These are phyloP conservation scores for Aspergillus tamarii DNA, from an alignment of 2,329 filamentous ascomycete species.

Conservation along the genomic window DNA sequence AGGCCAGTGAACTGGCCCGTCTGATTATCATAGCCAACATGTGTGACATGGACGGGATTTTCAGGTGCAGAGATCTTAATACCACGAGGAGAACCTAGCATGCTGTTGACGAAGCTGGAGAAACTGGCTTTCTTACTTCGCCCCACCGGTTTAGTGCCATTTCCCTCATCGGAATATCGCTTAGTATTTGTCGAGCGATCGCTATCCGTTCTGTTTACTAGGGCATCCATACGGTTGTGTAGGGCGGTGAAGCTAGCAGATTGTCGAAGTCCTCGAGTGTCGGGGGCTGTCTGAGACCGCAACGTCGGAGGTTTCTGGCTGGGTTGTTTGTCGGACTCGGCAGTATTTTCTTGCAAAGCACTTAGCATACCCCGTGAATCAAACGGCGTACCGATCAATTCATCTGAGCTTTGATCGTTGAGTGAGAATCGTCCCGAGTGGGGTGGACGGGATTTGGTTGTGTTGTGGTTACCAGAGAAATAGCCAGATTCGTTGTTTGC, in stretches of 20 bases:
- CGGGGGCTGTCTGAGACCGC: slow-evolving; percentile 56
- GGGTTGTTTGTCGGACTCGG: slow-evolving; percentile 36
- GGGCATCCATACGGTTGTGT: slow-evolving; percentile 55
- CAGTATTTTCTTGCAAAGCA: slow-evolving; percentile 45
- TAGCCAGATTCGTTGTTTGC: slow-evolving; percentile 35
- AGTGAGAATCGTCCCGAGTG: slow-evolving; percentile 41
- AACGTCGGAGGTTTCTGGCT: slow-evolving; percentile 48
- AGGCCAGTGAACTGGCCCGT: slow-evolving; percentile 96
- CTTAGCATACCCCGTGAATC: slow-evolving; percentile 49
- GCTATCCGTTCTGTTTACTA: slow-evolving; percentile 45
- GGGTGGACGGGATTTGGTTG: slow-evolving; percentile 36
- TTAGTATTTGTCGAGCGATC: slow-evolving; percentile 63
- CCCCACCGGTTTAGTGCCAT: slow-evolving; percentile 62
- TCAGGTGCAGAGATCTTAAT: slow-evolving; percentile 96
- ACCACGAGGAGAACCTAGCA: slow-evolving; percentile 82
- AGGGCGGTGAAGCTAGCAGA: slow-evolving; percentile 67
- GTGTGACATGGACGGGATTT: slow-evolving; percentile 96
- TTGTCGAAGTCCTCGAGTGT: slow-evolving; percentile 64
- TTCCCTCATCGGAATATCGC: slow-evolving; percentile 77
- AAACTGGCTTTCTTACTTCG: slow-evolving; percentile 84
- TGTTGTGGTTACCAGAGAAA: slow-evolving; percentile 29
- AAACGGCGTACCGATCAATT: slow-evolving; percentile 48
- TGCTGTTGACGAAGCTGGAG: slow-evolving; percentile 82
- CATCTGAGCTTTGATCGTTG: slow-evolving; percentile 46
- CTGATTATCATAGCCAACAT: slow-evolving; percentile 94